Evolutionary conservation across 1,284 basidiomycete genomes (phyloP).

Genomic region (Ceratorhiza oryzae-sativae): DNA sequence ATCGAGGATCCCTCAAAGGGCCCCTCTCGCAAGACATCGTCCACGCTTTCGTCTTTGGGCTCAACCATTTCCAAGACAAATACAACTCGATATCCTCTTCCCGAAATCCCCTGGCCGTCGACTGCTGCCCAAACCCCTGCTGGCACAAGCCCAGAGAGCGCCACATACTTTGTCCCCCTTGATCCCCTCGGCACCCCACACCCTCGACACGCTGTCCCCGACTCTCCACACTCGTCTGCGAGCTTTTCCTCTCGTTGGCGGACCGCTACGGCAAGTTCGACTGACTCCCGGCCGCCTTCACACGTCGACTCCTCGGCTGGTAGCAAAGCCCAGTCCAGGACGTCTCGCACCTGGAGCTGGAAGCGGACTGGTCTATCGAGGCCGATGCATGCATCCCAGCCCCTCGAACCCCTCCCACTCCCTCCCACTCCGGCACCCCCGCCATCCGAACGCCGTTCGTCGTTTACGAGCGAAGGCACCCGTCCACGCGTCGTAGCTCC

Average conservation of each 20-base stretch:
- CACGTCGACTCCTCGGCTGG: slow-evolving; percentile 11
- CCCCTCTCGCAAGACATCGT: slow-evolving; percentile 18
- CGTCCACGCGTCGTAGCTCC: slow-evolving; percentile 21
- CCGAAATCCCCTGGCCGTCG: slow-evolving; percentile 34
- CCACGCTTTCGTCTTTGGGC: slow-evolving; percentile 32
- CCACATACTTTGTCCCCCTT: slow-evolving; percentile 18
- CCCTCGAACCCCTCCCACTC: slow-evolving; percentile 27
- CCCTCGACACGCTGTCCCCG: not conserved
- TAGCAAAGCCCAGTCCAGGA: slow-evolving; percentile 12
- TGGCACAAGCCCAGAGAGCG: not conserved
- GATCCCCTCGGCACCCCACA: slow-evolving; percentile 32
- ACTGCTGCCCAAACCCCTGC: slow-evolving; percentile 25
- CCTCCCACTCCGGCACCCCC: slow-evolving; percentile 30
- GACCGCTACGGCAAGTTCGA: slow-evolving; percentile 31
- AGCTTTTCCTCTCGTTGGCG: slow-evolving; percentile 30
- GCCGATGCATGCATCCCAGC: slow-evolving; percentile 11
- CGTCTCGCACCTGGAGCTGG: slow-evolving; percentile 35
- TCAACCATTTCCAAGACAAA: slow-evolving; percentile 34
- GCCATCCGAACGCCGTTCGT: slow-evolving; percentile 33
- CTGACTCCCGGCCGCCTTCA: slow-evolving; percentile 18
- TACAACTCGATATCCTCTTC: slow-evolving; percentile 32
- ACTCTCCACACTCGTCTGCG: slow-evolving; percentile 6
- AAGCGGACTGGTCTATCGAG: slow-evolving; percentile 34
- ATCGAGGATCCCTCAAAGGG: slow-evolving; percentile 8
- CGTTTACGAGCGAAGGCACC: slow-evolving; percentile 29